Evolutionary conservation across 192 early-diverging fungal genomes (phyloP).

Genomic region (Coemansia sp.): DNA sequence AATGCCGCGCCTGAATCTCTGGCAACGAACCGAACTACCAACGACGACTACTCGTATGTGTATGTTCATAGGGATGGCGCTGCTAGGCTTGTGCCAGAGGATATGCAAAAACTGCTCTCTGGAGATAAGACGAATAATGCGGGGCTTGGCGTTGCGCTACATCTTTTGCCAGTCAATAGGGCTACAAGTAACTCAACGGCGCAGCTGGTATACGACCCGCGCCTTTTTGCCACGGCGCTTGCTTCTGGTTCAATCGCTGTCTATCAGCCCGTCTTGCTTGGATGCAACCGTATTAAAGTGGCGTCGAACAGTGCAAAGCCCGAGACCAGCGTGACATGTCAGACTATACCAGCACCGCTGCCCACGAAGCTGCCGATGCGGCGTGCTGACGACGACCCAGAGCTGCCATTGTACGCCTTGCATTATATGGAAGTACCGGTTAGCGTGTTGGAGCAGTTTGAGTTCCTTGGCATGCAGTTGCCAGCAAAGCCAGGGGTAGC

Average conservation of each 20-base stretch:
- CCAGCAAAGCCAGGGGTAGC: slow-evolving; percentile 2
- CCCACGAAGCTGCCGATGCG: slow-evolving; percentile 38
- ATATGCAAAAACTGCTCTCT: slow-evolving; percentile 15
- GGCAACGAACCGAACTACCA: background rate
- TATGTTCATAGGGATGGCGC: slow-evolving; percentile 10
- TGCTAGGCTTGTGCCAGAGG: slow-evolving; percentile 14
- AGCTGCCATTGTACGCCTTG: slow-evolving; percentile 20
- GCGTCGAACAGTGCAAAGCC: background rate
- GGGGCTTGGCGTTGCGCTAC: slow-evolving; percentile 8
- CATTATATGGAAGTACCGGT: slow-evolving; percentile 33
- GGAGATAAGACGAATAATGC: background rate
- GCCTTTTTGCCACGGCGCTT: slow-evolving; percentile 14
- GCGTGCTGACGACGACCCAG: slow-evolving; percentile 14
- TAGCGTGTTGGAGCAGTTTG: slow-evolving; percentile 9
- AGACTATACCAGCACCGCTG: slow-evolving; percentile 16
- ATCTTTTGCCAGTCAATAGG: slow-evolving; percentile 28
- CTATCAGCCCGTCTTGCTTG: slow-evolving; percentile 20
- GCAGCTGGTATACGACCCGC: slow-evolving; percentile 40
- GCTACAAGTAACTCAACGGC: background rate
- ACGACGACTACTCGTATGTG: slow-evolving; percentile 28
- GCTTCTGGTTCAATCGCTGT: background rate
- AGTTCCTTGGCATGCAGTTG: slow-evolving; percentile 37
- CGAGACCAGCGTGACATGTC: slow-evolving; percentile 16
- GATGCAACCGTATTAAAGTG: slow-evolving; percentile 25
- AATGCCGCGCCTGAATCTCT: background rate